Percentiles rank a stretch among this genome's conserved stretches.
Evolutionary conservation across 768 basidiomycete genomes (phyloP).

Genomic region (Agaricus blazei): DNA sequence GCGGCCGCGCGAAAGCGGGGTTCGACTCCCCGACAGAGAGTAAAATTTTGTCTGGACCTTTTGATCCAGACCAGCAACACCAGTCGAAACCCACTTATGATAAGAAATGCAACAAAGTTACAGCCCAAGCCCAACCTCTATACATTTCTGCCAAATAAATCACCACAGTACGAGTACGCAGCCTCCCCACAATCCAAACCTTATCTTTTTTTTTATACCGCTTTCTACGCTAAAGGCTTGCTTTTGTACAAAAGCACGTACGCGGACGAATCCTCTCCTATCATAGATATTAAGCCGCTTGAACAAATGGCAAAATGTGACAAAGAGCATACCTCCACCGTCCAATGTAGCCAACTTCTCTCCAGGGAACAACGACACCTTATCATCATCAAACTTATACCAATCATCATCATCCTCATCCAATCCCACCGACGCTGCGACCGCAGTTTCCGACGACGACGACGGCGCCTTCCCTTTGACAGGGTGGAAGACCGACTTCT

Average conservation of each 20-base stretch:
- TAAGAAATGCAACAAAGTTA: background rate
- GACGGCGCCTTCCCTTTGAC: constrained; percentile 20
- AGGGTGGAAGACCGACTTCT: constrained; percentile 66
- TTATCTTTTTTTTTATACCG: no score
- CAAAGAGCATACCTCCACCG: constrained; percentile 53
- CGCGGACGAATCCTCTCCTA: constrained; percentile 34
- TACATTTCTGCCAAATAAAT: background rate
- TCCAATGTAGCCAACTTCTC: constrained; percentile 84
- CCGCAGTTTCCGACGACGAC: constrained; percentile 1
- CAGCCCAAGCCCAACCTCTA: background rate
- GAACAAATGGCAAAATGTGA: constrained; percentile 73
- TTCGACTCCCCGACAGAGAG: constrained; percentile 17
- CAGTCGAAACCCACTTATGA: background rate
- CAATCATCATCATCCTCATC: constrained; percentile 76
- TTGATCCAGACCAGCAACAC: background rate
- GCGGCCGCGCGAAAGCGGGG: constrained; percentile 15
- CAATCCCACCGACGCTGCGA: constrained; percentile 26
- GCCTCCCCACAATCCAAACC: no score
- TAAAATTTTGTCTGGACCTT: background rate
- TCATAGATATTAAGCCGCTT: constrained; percentile 63
- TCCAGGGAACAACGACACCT: constrained; percentile 78
- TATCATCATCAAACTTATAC: constrained; percentile 98
- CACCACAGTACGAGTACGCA: background rate
- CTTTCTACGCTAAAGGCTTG: constrained; percentile 5
- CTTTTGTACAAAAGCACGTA: constrained; percentile 15